phyloP scores from a whole-genome alignment of 1,284 basidiomycete species.

The Cutaneotrichosporon sp. region DNA sequence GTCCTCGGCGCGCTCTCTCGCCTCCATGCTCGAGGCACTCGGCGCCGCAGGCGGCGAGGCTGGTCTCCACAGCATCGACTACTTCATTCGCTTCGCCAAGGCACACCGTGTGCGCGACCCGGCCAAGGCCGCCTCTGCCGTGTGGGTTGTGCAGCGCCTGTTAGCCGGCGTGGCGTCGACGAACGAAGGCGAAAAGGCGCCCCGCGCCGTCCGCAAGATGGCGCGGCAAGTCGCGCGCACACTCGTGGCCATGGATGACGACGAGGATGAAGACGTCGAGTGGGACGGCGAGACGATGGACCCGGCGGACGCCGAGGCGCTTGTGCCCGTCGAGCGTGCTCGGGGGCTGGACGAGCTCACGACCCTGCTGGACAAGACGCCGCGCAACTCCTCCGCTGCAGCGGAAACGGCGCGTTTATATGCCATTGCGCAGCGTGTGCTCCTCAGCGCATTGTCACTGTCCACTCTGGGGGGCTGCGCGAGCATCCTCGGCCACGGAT shows the following conservation, averaged over 20 bases:
- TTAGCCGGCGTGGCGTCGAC: slow-evolving; percentile 69
- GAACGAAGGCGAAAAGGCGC: slow-evolving; percentile 25
- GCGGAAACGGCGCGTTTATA: slow-evolving; percentile 36
- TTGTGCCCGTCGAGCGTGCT: slow-evolving; percentile 60
- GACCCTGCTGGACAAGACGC: slow-evolving; percentile 47
- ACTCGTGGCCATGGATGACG: slow-evolving; percentile 71
- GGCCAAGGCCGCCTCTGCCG: slow-evolving; percentile 64
- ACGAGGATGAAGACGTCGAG: slow-evolving; percentile 68
- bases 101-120: slow-evolving; percentile 47
- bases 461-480: slow-evolving; percentile 71
- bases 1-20: slow-evolving; percentile 61
- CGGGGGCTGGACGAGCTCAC: slow-evolving; percentile 58
- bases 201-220: slow-evolving; percentile 65
- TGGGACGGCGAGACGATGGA: slow-evolving; percentile 54
- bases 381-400: slow-evolving; percentile 29
- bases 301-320: slow-evolving; percentile 26
- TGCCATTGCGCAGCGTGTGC: slow-evolving; percentile 59
- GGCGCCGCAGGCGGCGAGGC: slow-evolving; percentile 67
- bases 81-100: slow-evolving; percentile 67
- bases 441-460: slow-evolving; percentile 62
- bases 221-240: slow-evolving; percentile 64
- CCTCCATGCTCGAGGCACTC: slow-evolving; percentile 69
- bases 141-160: slow-evolving; percentile 78
- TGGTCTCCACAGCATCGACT: slow-evolving; percentile 74
- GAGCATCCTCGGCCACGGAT: slow-evolving; percentile 59